Conservation (phyloP, 768 basidiomycete genomes). For the Amanita brunnescens region DNA sequence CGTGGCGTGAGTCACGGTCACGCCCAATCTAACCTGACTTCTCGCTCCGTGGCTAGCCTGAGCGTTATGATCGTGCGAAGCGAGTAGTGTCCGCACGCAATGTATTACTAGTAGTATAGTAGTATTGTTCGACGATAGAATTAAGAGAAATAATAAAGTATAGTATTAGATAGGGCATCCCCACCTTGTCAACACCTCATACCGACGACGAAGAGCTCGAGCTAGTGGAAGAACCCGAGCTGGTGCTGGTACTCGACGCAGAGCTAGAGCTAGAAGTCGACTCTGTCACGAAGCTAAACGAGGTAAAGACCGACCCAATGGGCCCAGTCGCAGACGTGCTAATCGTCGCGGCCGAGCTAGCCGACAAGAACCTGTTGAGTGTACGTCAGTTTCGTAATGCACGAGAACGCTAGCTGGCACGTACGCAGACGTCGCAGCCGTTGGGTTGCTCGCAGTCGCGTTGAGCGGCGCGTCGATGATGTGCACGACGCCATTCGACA, state of each 20-base stretch:
- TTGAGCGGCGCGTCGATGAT: constrained; percentile 49
- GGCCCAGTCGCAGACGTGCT: constrained; percentile 32
- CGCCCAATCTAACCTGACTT: too few relatives aligned
- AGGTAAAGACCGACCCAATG: constrained; percentile 18
- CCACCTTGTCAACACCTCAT: background rate
- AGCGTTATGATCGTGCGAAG: too few relatives aligned
- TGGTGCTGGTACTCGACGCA: too few relatives aligned
- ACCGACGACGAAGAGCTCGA: too few relatives aligned
- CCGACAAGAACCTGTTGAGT: constrained; percentile 28
- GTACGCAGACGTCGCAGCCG: constrained; percentile 46
- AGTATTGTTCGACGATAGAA: too few relatives aligned
- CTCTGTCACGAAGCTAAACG: background rate
- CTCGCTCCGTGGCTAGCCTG: too few relatives aligned
- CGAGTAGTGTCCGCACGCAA: too few relatives aligned
- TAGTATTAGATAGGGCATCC: background rate
- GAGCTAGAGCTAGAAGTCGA: too few relatives aligned
- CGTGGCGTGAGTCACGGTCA: too few relatives aligned
- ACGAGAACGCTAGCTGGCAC: constrained; percentile 14
- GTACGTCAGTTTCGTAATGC: background rate
- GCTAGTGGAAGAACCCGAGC: background rate
- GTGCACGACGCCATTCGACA: constrained; percentile 64
- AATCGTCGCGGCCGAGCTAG: constrained; percentile 36
- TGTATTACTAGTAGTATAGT: too few relatives aligned
- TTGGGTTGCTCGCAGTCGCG: constrained; percentile 28
- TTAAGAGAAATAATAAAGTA: background rate